Percentiles rank a stretch among this genome's conserved stretches.
Conservation (phyloP, 352 stramenopile species). For the Phytophthora quininea region DNA sequence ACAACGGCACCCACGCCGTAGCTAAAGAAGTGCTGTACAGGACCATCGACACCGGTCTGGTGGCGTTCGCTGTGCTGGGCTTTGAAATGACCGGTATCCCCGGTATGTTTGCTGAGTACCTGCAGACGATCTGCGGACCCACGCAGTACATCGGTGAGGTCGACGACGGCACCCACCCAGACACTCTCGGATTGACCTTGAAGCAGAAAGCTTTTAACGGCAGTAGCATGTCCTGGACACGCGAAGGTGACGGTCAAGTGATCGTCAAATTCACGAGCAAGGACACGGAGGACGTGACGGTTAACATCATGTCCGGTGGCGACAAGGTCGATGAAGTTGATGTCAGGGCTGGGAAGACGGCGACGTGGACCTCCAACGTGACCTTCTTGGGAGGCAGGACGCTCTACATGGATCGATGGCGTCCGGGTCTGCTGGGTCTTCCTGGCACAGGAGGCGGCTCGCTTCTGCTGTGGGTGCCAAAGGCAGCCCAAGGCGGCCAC, state of each 20-base stretch:
- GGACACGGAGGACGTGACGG: conserved; percentile 46
- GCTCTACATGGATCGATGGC: conserved; percentile 75
- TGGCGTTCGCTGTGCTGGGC: conserved; percentile 46
- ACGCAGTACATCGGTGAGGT: conserved; percentile 63
- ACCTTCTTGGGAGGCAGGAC: conserved; percentile 56
- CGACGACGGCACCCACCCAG: conserved; percentile 48
- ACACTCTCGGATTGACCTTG: conserved; percentile 48
- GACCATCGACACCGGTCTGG: conserved; percentile 46
- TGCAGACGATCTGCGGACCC: conserved; percentile 65
- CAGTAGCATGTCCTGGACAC: conserved; percentile 47
- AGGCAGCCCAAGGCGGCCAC: conserved; percentile 42
- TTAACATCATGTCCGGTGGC: conserved; percentile 58
- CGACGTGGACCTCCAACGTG: conserved; percentile 43
- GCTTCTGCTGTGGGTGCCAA: conserved; percentile 63
- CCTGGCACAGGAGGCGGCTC: conserved; percentile 66
- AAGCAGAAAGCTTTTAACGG: conserved; percentile 50
- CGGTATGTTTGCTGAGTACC: conserved; percentile 46
- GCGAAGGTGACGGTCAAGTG: conserved; percentile 40
- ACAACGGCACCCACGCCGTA: conserved; percentile 43
- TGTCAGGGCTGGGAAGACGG: conserved; percentile 34
- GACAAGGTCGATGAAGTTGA: conserved; percentile 44
- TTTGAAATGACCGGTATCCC: conserved; percentile 68
- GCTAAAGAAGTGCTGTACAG: conserved; percentile 45
- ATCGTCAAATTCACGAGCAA: conserved; percentile 48
- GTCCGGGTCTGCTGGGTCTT: conserved; percentile 58